phyloP scores from a whole-genome alignment of 495 filamentous ascomycete genomes.

The Haplographium delicatum region DNA sequence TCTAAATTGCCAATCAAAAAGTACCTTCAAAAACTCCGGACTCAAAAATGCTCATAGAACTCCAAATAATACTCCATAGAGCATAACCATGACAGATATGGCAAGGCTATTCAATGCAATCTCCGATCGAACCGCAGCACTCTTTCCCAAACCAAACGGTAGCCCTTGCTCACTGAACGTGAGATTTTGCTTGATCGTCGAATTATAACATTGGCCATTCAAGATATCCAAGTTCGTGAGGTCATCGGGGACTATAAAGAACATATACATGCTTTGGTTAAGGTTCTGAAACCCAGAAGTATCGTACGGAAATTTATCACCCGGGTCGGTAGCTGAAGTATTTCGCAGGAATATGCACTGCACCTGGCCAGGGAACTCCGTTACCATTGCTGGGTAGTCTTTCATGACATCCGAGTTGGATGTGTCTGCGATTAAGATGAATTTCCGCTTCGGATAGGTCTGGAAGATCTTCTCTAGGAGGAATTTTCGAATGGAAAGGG shows the following conservation, averaged over 20 bases:
- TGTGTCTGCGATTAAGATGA: conserved; percentile 72
- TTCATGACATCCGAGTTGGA: conserved; percentile 74
- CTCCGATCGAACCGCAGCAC: conserved; percentile 7
- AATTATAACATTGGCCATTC: conserved; percentile 65
- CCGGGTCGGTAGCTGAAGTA: conserved; percentile 57
- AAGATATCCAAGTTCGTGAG: conserved; percentile 59
- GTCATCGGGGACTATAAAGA: conserved; percentile 68
- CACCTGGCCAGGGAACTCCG: conserved; percentile 62
- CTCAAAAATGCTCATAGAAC: no score
- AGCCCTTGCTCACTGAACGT: conserved; percentile 65
- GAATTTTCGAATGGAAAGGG: conserved; percentile 61
- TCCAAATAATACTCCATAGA: background rate
- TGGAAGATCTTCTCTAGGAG: conserved; percentile 65
- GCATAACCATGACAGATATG: conserved; percentile 1
- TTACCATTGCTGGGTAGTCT: conserved; percentile 62
- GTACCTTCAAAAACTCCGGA: no score
- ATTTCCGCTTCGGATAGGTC: conserved; percentile 69
- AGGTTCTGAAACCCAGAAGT: conserved; percentile 63
- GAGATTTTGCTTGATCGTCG: conserved; percentile 56
- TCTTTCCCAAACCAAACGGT: conserved; percentile 34
- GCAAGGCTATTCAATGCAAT: conserved; percentile 5
- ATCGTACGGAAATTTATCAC: conserved; percentile 64
- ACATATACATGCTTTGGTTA: conserved; percentile 65
- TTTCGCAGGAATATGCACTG: conserved; percentile 78
- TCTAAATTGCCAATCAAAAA: no score